Evolutionary conservation across 2,329 filamentous ascomycete species (phyloP), one percentile per base, ranked within the genome.

Genomic region (Acrocalymma vagum): DNA sequence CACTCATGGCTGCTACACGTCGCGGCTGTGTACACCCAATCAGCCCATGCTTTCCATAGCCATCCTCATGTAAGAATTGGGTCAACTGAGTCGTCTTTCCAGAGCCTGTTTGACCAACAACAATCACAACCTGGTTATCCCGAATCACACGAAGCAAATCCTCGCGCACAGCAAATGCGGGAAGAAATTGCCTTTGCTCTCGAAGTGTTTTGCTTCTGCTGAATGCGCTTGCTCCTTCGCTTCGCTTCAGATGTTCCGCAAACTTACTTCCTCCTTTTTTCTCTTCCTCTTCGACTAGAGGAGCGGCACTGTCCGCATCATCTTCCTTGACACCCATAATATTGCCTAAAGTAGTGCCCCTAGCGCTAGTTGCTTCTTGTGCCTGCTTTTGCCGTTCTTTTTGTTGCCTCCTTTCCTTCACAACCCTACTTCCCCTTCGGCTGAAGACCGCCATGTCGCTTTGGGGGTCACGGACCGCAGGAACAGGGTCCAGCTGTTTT

Each of bases 371-470:
- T 6, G 94, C 93, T 62, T 97, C 88, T 65, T 96, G 91, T 0
- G 94, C 93, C 69, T 97, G 93, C 59, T 91, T 90, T 62, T 95
- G 90, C 27, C 94, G 83, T 68, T 99, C 94, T 49, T 92, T 87
- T 69, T 96, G 91, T 70, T 96, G 91, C 27, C 95, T 80, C 56
- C 87, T 86, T 58, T 99, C 94, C 61, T 88, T 89, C 9, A 99
- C 94, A 2, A 96, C 91, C 58, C 85, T 88, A 65, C 93, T 97
- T 1, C 94, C 94, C 67, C 96, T 96, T 28, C 93, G 83, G 72
- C 91, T 95, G 60, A 97, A 97, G 1, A 99, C 92, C 1, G 94
- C 94, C 94, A 99, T 96, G 63, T 99, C 94, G 65, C 95, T 99
- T 71, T 97, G 93, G 17, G 88, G 86, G 67, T 99, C 94, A 36